phyloP scores from a whole-genome alignment of 768 basidiomycete genomes.

The Tylopilus vinaceipallidus region DNA sequence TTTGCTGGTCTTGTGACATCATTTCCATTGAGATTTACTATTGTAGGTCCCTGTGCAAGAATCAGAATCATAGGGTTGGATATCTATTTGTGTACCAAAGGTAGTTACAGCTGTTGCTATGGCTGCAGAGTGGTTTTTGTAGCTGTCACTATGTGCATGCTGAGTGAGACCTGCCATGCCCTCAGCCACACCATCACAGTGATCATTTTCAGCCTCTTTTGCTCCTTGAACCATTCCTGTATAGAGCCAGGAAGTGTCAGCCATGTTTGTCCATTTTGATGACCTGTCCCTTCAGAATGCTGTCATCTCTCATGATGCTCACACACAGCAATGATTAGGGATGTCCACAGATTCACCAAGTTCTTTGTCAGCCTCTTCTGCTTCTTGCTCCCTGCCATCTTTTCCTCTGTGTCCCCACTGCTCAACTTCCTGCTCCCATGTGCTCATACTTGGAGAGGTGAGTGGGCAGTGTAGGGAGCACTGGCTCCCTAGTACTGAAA shows the following conservation, averaged over 20 bases:
- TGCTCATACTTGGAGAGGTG: constrained; percentile 82
- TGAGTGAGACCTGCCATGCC: constrained; percentile 35
- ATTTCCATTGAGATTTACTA: too few species aligned
- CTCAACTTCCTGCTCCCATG: constrained; percentile 68
- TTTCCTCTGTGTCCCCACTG: constrained; percentile 42
- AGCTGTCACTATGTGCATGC: not conserved
- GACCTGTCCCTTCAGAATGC: constrained; percentile 15
- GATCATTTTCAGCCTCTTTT: constrained; percentile 78
- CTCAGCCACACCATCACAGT: constrained; percentile 88
- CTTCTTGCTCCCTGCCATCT: constrained; percentile 62
- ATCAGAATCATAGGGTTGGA: not conserved
- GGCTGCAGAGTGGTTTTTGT: not conserved
- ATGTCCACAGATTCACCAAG: constrained; percentile 50
- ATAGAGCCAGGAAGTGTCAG: constrained; percentile 21
- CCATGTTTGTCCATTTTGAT: constrained; percentile 24
- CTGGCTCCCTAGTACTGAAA: too few species aligned
- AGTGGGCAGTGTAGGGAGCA: too few species aligned
- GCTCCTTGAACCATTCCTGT: constrained; percentile 82
- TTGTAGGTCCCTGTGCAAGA: not conserved
- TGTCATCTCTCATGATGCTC: constrained; percentile 20
- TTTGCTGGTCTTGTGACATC: too few species aligned
- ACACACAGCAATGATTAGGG: constrained; percentile 13
- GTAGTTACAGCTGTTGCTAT: constrained; percentile 3
- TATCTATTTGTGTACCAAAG: not conserved
- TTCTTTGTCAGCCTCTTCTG: constrained; percentile 78